phyloP scores from a whole-genome alignment of 2,329 filamentous ascomycete genomes.

The Moelleriella libera region DNA sequence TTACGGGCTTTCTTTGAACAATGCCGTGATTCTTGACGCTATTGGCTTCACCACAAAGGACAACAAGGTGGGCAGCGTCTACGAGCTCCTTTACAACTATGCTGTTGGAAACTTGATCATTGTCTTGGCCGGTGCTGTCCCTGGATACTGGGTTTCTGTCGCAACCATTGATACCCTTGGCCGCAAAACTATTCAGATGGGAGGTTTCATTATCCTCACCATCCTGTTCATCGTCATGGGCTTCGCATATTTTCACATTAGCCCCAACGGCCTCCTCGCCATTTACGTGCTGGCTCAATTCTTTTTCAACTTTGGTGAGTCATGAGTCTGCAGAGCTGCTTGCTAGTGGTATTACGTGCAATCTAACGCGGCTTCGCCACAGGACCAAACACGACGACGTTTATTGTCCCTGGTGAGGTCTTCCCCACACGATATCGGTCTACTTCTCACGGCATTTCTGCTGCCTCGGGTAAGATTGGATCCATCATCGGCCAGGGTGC shows the following conservation, averaged over 20 bases:
- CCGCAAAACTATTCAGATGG: constrained; percentile 63
- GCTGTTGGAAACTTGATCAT: constrained; percentile 69
- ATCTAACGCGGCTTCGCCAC: background rate
- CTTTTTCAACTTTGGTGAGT: constrained; percentile 41
- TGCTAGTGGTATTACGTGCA: background rate
- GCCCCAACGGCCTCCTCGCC: constrained; percentile 36
- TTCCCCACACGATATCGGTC: constrained; percentile 43
- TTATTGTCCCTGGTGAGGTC: constrained; percentile 41
- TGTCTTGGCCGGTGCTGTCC: constrained; percentile 64
- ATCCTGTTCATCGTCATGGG: constrained; percentile 49
- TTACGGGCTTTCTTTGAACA: constrained; percentile 63
- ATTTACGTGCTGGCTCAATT: constrained; percentile 43
- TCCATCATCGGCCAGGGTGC: constrained; percentile 43
- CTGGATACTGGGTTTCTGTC: constrained; percentile 72
- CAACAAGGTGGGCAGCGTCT: constrained; percentile 34
- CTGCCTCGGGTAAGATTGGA: constrained; percentile 39
- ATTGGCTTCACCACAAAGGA: constrained; percentile 51
- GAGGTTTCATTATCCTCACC: constrained; percentile 46
- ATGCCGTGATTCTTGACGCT: constrained; percentile 53
- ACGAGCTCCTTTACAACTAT: constrained; percentile 58
- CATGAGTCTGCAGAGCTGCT: background rate
- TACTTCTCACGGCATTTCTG: constrained; percentile 43
- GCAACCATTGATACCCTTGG: constrained; percentile 60
- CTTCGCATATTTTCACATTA: constrained; percentile 42
- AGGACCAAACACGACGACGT: constrained; percentile 41